Evolutionary conservation across 371 early-diverging fungal genomes (phyloP), one percentile per base, ranked within the genome.

Genomic region (Batrachochytrium dendrobatidis): DNA sequence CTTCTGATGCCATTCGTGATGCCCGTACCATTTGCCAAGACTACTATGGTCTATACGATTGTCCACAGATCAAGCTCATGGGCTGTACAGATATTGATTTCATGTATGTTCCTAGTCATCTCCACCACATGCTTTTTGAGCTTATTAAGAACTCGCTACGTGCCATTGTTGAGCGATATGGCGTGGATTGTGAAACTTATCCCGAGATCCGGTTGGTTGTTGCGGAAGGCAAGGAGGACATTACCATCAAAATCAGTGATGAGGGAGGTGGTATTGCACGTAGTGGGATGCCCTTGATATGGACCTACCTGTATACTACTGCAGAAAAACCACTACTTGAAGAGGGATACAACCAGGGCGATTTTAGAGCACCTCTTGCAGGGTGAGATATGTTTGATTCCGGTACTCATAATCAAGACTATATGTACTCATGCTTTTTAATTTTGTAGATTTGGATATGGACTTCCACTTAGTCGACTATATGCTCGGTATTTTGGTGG

Each of bases 281-380:
- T 51, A 69, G 88, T 50, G 91, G 85, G 33, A 87, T 92, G 71
- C 90, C 90, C 24, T 71, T 91, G 46, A 92, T 94, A 46, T 95
- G 94, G 94, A 92, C 95, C 15, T 95, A 95, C 71, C 88, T 96
- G 94, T 94, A 95, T 61, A 95, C 98, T 1, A 97, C 98, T 0
- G 98, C 96, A 24, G 82, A 89, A 64, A 81, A 87, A 51, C 94
- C 92, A 56, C 77, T 81, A 56, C 66, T 93, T 53, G 94, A 93
- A 50, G 91, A 90, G 2, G 87, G 84, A 20, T 87, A 82, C 62
- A 85, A 81, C 68, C 72, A 86, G 65, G 83, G 90, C 20, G 96
- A 95, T 67, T 95, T 93, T 65, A 86, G 89, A 69, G 98, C 98
- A 5, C 98, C 98, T 6, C 83, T 97, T 85, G 98, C 98, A 25